Base-by-base conservation (phyloP, 345 rosid genomes). In the Pseudoturritis turrita region DNA sequence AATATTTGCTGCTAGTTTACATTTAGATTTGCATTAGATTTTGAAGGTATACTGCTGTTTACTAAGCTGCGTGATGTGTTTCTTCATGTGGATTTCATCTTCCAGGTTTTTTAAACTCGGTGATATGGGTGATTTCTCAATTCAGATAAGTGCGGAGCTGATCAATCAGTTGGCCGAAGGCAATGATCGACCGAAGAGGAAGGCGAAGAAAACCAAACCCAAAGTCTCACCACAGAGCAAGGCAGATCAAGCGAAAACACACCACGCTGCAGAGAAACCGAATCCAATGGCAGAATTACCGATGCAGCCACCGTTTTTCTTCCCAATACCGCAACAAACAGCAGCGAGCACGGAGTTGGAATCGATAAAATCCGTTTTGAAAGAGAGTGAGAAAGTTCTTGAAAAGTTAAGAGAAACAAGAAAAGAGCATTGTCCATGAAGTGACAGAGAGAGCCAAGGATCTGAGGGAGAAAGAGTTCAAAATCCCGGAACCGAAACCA, bases 401-500 rank as follows among this genome's bases (percentile, higher is more conserved):
- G 91, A 86, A 80, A 92, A 80, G 84, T 65, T 96, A n/a, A 62
- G 88, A 80, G 79, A 87, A 81, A 78, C 85, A 80, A 79, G 98
- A 92, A 71, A 86, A 92, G 70, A 79, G 37, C 72, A 80, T 88
- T 84, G 86, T 63, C 43, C 70, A 74, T 43, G 87, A 86, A 81
- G 89, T 90, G 31, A 87, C 95, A 17, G 87, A 87, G 75, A 85
- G 89, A 64, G 97, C 97, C 25, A 96, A 87, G 73, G 87, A 82
- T 71, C 85, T 96, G 13, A 94, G 71, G 56, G 96, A 85, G 56
- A 87, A 90, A 86, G 99, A 96, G 81, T 96, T 92, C 74, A 90
- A 86, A 82, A 88, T 92, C 65, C 98, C 97, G 0, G 82, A 83
- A 70, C 90, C 87, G 62, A 92, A 86, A 79, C 92, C 95, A 44